Conservation (phyloP, 2,329 filamentous ascomycete species). For the Venturia asperata region DNA sequence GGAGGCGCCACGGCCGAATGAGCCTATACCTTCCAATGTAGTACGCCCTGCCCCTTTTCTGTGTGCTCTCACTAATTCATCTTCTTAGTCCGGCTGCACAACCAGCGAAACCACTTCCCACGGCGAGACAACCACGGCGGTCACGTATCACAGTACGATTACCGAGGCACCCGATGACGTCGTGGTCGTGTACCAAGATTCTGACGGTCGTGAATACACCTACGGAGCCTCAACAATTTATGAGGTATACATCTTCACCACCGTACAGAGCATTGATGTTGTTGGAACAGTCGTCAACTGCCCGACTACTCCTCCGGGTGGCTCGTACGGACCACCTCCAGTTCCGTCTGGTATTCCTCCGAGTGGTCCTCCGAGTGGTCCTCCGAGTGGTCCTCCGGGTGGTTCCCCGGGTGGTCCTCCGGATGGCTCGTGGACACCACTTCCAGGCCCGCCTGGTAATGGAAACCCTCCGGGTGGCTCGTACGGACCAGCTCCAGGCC, state of each 20-base stretch:
- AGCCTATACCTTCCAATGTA: neutral
- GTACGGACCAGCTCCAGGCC: neutral
- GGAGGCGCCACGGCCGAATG: neutral
- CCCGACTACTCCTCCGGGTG: neutral
- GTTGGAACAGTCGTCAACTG: neutral
- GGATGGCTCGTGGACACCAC: too few species aligned
- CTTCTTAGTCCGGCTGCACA: neutral
- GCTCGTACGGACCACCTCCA: too few species aligned
- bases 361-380: too few species aligned
- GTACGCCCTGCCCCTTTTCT: neutral
- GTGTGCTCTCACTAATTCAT: neutral
- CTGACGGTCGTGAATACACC: neutral
- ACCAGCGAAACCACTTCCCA: neutral
- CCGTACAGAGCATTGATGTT: constrained; percentile 8
- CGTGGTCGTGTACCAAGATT: neutral
- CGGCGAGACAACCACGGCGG: neutral
- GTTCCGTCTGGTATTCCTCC: too few species aligned
- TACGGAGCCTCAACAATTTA: constrained; percentile 3
- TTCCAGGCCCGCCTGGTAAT: neutral
- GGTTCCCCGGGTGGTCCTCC: too few species aligned
- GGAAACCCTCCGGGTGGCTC: neutral
- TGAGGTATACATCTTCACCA: constrained; percentile 12
- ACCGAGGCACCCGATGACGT: constrained; percentile 10
- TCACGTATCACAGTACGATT: neutral
- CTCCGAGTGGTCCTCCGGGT: too few species aligned